Evolutionary conservation across 805 yeast genomes (phyloP).

Genomic region (Metschnikowia santaceciliae): DNA sequence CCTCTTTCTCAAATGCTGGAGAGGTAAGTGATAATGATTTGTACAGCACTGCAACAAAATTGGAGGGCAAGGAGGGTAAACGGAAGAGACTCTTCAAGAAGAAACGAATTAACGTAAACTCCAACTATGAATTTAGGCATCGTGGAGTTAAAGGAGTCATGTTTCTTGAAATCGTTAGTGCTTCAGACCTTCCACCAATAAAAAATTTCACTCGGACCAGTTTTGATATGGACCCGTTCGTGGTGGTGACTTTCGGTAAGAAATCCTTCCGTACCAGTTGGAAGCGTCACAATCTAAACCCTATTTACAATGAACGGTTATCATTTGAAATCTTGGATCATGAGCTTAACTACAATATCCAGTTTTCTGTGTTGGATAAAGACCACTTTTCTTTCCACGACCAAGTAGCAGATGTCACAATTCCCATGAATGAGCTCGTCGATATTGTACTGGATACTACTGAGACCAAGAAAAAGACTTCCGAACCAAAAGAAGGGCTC

Average conservation of each 20-base stretch:
- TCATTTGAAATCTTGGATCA: conserved; percentile 70
- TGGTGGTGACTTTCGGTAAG: conserved; percentile 84
- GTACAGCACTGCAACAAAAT: conserved; percentile 6
- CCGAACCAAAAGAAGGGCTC: conserved; percentile 15
- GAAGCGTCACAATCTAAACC: conserved; percentile 77
- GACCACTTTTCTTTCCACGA: conserved; percentile 84
- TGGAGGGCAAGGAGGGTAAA: conserved; percentile 3
- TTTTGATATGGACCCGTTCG: conserved; percentile 96
- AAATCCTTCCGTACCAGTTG: conserved; percentile 83
- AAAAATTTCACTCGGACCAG: conserved; percentile 67
- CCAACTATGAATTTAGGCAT: conserved; percentile 35
- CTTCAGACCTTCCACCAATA: conserved; percentile 75
- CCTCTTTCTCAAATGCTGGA: conserved; percentile 5
- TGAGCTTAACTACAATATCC: conserved; percentile 63
- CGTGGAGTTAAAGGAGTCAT: conserved; percentile 60
- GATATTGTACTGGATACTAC: conserved; percentile 16
- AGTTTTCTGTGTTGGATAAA: conserved; percentile 75
- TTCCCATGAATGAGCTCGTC: conserved; percentile 52
- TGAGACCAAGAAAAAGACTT: conserved; percentile 14
- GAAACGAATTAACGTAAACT: conserved; percentile 6
- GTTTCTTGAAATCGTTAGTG: conserved; percentile 70
- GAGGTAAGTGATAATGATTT: conserved; percentile 7
- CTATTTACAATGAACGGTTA: conserved; percentile 74
- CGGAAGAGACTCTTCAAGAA: conserved; percentile 6
- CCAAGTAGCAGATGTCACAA: conserved; percentile 62